Percentiles rank a stretch among this genome's conserved stretches.
Evolutionary conservation across 192 early-diverging fungal genomes (phyloP).

Genomic region (Backusella morwellensis): DNA sequence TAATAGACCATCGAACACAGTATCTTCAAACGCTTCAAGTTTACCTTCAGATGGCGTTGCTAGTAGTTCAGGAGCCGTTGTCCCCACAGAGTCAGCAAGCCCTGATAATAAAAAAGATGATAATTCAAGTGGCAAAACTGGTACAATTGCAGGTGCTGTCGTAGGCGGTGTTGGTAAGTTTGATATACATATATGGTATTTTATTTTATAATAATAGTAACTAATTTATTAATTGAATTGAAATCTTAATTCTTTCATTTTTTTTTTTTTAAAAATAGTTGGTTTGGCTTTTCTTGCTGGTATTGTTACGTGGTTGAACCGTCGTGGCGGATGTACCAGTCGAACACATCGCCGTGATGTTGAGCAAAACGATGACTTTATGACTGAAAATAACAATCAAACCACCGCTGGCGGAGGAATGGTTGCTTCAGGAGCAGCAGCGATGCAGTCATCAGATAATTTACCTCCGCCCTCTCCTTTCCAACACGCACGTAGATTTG

Average conservation of each 20-base stretch:
- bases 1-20: background rate
- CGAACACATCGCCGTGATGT: slow-evolving; percentile 11
- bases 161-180: slow-evolving; percentile 20
- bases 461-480: slow-evolving; percentile 16
- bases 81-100: background rate
- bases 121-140: slow-evolving; percentile 12
- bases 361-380: background rate
- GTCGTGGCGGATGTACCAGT: slow-evolving; percentile 30
- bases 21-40: background rate
- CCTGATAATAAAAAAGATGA: background rate
- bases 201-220: background rate
- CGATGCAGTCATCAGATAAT: slow-evolving; percentile 12
- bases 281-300: slow-evolving; percentile 31
- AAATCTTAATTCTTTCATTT: background rate
- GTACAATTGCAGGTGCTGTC: slow-evolving; percentile 15
- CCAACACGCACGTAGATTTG: slow-evolving; percentile 19
- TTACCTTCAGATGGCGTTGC: background rate
- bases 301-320: slow-evolving; percentile 31
- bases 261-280: slow-evolving; percentile 12
- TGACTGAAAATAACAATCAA: slow-evolving; percentile 19
- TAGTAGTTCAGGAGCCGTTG: background rate
- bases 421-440: slow-evolving; percentile 3
- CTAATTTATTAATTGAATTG: background rate
- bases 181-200: background rate
- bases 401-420: background rate